These are phyloP conservation scores for Lodderomyces parapsilosis DNA, from an alignment of 1,139 yeast species.

Conservation along the genomic window DNA sequence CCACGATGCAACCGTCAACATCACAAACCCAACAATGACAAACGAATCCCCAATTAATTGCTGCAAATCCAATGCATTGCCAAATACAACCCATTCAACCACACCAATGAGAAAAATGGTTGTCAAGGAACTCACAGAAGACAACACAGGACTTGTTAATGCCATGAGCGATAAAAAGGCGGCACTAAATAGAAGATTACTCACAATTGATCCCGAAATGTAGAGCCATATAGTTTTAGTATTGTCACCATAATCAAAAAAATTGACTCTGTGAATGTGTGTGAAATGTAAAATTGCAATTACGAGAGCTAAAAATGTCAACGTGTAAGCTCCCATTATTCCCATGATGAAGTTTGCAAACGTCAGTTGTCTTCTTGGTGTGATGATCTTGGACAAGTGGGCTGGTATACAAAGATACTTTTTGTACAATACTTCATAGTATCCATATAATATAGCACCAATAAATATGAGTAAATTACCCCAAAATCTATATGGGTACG, in stretches of 20 bases:
- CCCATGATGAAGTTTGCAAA: constrained; percentile 50
- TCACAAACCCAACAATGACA: constrained; percentile 64
- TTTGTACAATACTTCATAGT: constrained; percentile 83
- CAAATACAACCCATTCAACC: constrained; percentile 74
- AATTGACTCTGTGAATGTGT: constrained; percentile 58
- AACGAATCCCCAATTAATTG: constrained; percentile 58
- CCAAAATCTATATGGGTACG: constrained; percentile 59
- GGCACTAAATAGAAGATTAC: constrained; percentile 70
- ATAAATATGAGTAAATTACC: constrained; percentile 72
- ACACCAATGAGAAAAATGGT: constrained; percentile 80
- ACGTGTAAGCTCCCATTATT: constrained; percentile 61
- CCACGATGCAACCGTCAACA: constrained; percentile 75
- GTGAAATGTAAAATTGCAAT: constrained; percentile 52
- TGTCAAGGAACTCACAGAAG: constrained; percentile 76
- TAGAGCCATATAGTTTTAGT: constrained; percentile 41
- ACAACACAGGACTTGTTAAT: constrained; percentile 79
- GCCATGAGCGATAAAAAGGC: constrained; percentile 78
- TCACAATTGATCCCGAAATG: constrained; percentile 50
- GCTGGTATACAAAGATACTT: constrained; percentile 72
- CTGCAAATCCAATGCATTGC: constrained; percentile 45
- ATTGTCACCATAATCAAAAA: constrained; percentile 48
- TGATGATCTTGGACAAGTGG: constrained; percentile 41
- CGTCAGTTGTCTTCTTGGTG: constrained; percentile 48
- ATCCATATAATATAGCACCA: constrained; percentile 84
- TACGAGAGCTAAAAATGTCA: constrained; percentile 47